Evolutionary conservation across 2,329 filamentous ascomycete genomes (phyloP), one percentile per base, ranked within the genome.

Genomic region (Coccinonectria pachysandricola): DNA sequence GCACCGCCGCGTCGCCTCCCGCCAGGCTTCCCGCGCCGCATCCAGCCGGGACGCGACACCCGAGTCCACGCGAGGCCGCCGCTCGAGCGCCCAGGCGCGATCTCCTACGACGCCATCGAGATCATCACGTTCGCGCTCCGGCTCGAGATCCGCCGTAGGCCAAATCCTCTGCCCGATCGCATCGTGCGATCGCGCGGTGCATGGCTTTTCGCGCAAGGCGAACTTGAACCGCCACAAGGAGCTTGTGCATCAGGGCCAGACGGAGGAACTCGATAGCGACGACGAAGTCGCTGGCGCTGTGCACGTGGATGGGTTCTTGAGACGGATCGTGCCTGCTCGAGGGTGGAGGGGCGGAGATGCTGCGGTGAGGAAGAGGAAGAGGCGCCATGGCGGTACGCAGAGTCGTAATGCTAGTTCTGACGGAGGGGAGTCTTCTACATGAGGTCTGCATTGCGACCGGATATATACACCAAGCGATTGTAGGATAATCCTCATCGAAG

Each of bases 231-330:
- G 57, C 8, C 59, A 63, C 27, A 38, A 63, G 34, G 40, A 49
- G 17, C 43, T 51, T 6, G 41, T 62, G 11, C 59, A 63, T 32
- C 48, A 49, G n/a, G 50, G 48, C 42, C 50, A 27, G 51, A 48
- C 28, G 43, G 46, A 45, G 8, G 42, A 57, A 18, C 37, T 46
- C 16, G 55, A 57, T 12, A 57, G 63, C 32, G 66, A 60, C 41
- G 68, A 65, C 30, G 70, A 75, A 42, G 65, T 73, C 42, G 39
- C 62, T 7, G 78, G 75, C 1, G 76, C 63, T 0, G 71, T 82
- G 12, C 78, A 82, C 40, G 65, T 73, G 2, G 78, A 84, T 48
- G 73, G 78, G 0, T 84, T 79, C 42, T 39, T 84, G 40, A 59
- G 61, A 43, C 65, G 68, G 4, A 62, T 82, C 27, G 54, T 58